A percentile compares a stretch with the other conserved stretches of the same genome.
Evolutionary conservation across 306 rosid genomes (phyloP).

Genomic region (Pueraria montana): DNA sequence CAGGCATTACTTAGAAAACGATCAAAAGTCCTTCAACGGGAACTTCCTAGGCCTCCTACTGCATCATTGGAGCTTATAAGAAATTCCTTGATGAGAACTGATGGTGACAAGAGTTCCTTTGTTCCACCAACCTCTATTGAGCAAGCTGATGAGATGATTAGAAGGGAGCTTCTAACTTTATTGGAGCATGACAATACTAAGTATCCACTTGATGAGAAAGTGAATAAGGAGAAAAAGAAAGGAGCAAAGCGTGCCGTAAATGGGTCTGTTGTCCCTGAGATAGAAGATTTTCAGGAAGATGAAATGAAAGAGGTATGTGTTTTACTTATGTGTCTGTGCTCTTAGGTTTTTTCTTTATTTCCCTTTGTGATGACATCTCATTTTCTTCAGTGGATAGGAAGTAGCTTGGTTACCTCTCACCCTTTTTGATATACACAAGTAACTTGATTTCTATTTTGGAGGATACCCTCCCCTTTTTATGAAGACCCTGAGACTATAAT

Average conservation of each 20-base stretch:
- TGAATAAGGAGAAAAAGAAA: conserved; percentile 77
- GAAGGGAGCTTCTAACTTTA: conserved; percentile 74
- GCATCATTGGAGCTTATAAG: conserved; percentile 81
- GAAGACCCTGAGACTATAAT: background rate
- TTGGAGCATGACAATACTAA: conserved; percentile 88
- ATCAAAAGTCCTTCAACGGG: conserved; percentile 92
- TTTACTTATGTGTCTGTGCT: background rate
- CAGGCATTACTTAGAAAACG: conserved; percentile 88
- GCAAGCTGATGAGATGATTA: conserved; percentile 87
- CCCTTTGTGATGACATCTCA: conserved; percentile 21
- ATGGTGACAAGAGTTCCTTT: conserved; percentile 90
- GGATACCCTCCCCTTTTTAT: background rate
- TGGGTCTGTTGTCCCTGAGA: conserved; percentile 66
- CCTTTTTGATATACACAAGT: background rate
- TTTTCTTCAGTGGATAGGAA: conserved; percentile 15
- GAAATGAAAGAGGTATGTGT: conserved; percentile 74
- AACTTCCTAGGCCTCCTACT: conserved; percentile 90
- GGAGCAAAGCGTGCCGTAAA: conserved; percentile 60
- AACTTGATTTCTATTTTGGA: conserved; percentile 24
- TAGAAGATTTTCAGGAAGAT: conserved; percentile 82
- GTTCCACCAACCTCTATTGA: conserved; percentile 90
- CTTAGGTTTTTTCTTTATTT: conserved; percentile 9
- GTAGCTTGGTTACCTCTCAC: conserved; percentile 15
- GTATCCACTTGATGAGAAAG: conserved; percentile 76
- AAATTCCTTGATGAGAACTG: conserved; percentile 81